These are phyloP conservation scores for Aspergillus pseudonomiae DNA, from an alignment of 2,329 filamentous ascomycete genomes.

Conservation along the genomic window DNA sequence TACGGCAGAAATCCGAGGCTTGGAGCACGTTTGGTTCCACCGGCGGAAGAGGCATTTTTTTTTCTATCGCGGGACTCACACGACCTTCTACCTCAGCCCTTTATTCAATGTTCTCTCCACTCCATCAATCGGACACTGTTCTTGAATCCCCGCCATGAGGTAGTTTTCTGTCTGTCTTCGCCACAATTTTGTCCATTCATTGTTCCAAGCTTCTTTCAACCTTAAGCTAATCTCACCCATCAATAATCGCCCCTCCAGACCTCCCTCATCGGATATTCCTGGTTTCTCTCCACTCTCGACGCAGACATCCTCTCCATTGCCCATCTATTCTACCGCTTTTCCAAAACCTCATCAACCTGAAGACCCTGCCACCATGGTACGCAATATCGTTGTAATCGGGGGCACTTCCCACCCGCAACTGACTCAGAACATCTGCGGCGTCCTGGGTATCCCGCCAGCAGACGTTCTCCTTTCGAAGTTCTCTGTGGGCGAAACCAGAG, in stretches of 20 bases:
- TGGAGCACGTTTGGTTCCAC: conserved; percentile 36
- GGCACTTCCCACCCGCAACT: conserved; percentile 91
- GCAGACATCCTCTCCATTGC: conserved; percentile 17
- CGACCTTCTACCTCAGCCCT: conserved; percentile 30
- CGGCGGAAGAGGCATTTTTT: conserved; percentile 38
- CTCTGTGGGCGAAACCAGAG: conserved; percentile 89
- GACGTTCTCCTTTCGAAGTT: conserved; percentile 89
- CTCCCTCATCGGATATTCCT: conserved; percentile 31
- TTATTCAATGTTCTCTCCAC: conserved; percentile 26
- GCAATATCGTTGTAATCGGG: conserved; percentile 91
- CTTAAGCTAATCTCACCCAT: conserved; percentile 23
- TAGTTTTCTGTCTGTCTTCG: conserved; percentile 30
- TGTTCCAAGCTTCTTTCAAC: conserved; percentile 5
- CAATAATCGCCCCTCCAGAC: conserved; percentile 31
- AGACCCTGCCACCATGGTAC: conserved; percentile 67
- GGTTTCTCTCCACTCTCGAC: conserved; percentile 28
- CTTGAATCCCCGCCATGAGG: conserved; percentile 37
- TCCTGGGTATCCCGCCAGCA: conserved; percentile 82
- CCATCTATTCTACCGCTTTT: conserved; percentile 20
- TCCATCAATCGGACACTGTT: conserved; percentile 24
- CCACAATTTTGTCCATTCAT: conserved; percentile 14
- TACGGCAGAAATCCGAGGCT: conserved; percentile 28
- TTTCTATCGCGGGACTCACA: conserved; percentile 40
- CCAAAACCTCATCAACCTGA: conserved; percentile 16
- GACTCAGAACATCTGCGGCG: conserved; percentile 82